Conservation (phyloP, 2,329 filamentous ascomycete genomes). For the Aspergillus viridinutans region DNA sequence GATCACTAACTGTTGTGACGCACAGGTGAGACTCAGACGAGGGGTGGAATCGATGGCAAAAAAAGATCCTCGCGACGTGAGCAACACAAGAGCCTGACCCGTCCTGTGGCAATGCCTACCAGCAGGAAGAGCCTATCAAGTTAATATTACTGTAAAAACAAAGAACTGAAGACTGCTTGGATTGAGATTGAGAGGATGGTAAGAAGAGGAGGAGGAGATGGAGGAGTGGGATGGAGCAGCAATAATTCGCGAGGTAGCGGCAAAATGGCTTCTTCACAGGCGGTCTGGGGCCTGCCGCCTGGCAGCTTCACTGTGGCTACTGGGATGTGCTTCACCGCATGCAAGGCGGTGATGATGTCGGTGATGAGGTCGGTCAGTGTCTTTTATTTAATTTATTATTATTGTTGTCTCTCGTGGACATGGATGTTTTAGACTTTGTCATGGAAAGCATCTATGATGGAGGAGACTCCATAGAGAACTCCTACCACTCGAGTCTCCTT, state of each 20-base stretch:
- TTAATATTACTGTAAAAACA: background rate
- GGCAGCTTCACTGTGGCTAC: constrained; percentile 13
- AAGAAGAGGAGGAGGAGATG: constrained; percentile 12
- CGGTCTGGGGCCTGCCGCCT: constrained; percentile 28
- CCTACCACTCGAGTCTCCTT: background rate
- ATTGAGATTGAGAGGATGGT: background rate
- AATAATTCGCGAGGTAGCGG: constrained; percentile 17
- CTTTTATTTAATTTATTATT: background rate
- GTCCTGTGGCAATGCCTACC: constrained; percentile 2
- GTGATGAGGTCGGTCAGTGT: constrained; percentile 20
- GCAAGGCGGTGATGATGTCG: constrained; percentile 36
- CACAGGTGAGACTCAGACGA: constrained; percentile 8
- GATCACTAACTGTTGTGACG: constrained; percentile 4
- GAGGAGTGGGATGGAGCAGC: constrained; percentile 16
- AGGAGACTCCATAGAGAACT: background rate
- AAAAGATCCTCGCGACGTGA: constrained; percentile 7
- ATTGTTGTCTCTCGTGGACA: background rate
- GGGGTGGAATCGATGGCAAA: constrained; percentile 17
- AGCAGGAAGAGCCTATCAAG: background rate
- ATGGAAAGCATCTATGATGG: background rate
- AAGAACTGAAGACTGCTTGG: background rate
- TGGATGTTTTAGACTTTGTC: background rate
- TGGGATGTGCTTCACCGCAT: constrained; percentile 35
- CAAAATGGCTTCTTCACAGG: constrained; percentile 32
- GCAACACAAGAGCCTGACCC: constrained; percentile 3